These are phyloP conservation scores for Stagonosporopsis cucurbitacearum DNA, from an alignment of 2,329 filamentous ascomycete species.

Conservation along the genomic window DNA sequence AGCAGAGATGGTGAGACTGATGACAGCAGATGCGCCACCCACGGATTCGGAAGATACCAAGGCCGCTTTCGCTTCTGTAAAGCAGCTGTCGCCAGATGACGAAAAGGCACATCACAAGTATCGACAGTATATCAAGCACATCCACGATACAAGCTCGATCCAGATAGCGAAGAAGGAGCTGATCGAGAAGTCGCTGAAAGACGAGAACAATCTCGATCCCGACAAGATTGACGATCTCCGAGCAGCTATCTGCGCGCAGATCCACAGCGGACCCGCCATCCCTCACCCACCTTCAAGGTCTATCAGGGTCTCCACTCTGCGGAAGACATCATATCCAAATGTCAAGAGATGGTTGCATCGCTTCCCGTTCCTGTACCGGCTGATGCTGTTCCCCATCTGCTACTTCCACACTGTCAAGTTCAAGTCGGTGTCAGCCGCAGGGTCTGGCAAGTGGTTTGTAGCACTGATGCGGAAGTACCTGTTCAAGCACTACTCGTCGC, in stretches of 20 bases:
- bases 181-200: slow-evolving; percentile 33
- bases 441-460: slow-evolving; percentile 60
- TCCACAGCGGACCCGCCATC: slow-evolving; percentile 57
- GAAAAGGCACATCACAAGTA: slow-evolving; percentile 54
- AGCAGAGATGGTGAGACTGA: slow-evolving; percentile 35
- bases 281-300: slow-evolving; percentile 59
- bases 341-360: slow-evolving; percentile 57
- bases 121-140: slow-evolving; percentile 47
- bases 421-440: slow-evolving; percentile 57
- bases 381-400: slow-evolving; percentile 57
- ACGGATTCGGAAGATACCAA: slow-evolving; percentile 36
- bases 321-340: slow-evolving; percentile 51
- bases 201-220: slow-evolving; percentile 41
- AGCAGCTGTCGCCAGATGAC: slow-evolving; percentile 54
- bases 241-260: slow-evolving; percentile 58
- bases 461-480: slow-evolving; percentile 56
- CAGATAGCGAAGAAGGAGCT: slow-evolving; percentile 37
- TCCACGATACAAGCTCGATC: slow-evolving; percentile 40
- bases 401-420: slow-evolving; percentile 62
- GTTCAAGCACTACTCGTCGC: slow-evolving; percentile 57
- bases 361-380: slow-evolving; percentile 57
- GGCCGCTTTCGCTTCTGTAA: slow-evolving; percentile 50
- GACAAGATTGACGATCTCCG: slow-evolving; percentile 53
- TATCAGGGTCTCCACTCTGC: slow-evolving; percentile 58
- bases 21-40: slow-evolving; percentile 52